phyloP scores from a whole-genome alignment of 352 stramenopile species.

The Globisporangium uncinulatum region DNA sequence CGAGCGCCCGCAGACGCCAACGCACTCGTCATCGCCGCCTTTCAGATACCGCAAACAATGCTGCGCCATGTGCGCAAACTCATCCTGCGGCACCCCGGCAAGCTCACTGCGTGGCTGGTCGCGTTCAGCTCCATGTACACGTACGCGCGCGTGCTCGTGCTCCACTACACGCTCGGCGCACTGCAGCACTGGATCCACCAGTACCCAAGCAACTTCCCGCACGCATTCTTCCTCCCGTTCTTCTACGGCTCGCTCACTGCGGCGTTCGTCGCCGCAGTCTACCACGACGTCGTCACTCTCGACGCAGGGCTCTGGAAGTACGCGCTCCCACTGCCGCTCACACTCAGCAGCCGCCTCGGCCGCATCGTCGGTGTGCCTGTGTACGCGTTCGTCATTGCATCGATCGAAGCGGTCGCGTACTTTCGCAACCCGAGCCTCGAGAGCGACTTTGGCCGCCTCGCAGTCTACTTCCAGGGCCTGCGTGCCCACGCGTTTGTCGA shows the following conservation, averaged over 20 bases:
- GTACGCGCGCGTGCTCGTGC: conserved; percentile 58
- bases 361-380: conserved; percentile 62
- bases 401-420: conserved; percentile 41
- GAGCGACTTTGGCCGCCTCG: conserved; percentile 31
- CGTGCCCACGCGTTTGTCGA: conserved; percentile 20
- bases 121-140: conserved; percentile 54
- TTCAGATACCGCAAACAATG: background rate
- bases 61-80: conserved; percentile 40
- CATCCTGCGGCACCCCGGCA: conserved; percentile 53
- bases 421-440: conserved; percentile 40
- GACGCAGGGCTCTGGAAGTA: conserved; percentile 48
- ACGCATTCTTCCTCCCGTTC: conserved; percentile 46
- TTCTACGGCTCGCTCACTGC: conserved; percentile 36
- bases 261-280: conserved; percentile 31
- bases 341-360: conserved; percentile 36
- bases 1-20: no score
- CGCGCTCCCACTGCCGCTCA: conserved; percentile 59
- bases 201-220: conserved; percentile 53
- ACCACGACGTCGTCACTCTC: conserved; percentile 31
- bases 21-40: no score
- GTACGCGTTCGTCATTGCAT: conserved; percentile 48
- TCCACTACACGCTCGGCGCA: conserved; percentile 44
- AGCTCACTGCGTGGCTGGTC: conserved; percentile 43
- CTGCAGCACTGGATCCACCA: conserved; percentile 43
- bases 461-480: conserved; percentile 30